These are phyloP conservation scores for Aegilops longissima DNA, from an alignment of 176 grass and related monocot species.

Conservation along the genomic window DNA sequence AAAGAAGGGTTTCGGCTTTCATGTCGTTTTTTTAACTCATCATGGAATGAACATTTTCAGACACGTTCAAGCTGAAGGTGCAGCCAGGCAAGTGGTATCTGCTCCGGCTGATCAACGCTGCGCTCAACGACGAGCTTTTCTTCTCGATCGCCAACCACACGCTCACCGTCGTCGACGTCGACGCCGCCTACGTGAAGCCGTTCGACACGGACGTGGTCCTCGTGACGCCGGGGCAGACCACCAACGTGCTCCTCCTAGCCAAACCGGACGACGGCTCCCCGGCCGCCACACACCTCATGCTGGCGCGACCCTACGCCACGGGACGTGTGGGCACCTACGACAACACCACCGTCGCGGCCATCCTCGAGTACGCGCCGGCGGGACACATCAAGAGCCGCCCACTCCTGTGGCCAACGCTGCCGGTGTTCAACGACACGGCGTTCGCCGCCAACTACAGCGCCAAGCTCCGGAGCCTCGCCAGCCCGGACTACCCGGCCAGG, in stretches of 20 bases:
- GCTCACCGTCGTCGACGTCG: conserved; percentile 62
- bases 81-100: conserved; percentile 47
- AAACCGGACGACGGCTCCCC: conserved; percentile 11
- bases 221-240: conserved; percentile 71
- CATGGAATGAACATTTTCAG: not conserved
- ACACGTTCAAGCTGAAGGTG: conserved; percentile 71
- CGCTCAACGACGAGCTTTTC: conserved; percentile 69
- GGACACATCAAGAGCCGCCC: conserved; percentile 33
- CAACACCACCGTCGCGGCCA: conserved; percentile 61
- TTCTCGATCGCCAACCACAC: conserved; percentile 65
- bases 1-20: not conserved
- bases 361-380: conserved; percentile 57
- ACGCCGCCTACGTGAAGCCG: conserved; percentile 62
- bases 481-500: conserved; percentile 36
- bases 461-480: conserved; percentile 58
- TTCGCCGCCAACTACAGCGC: conserved; percentile 44
- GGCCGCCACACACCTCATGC: conserved; percentile 57
- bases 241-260: conserved; percentile 67
- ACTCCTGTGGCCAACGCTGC: conserved; percentile 45
- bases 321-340: conserved; percentile 55
- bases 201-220: conserved; percentile 58
- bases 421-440: conserved; percentile 63
- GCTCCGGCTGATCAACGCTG: conserved; percentile 70
- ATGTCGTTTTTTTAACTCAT: too few species aligned
- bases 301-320: conserved; percentile 56